Conservation (phyloP, 306 rosid species). For the Vigna reflexopilosa region DNA sequence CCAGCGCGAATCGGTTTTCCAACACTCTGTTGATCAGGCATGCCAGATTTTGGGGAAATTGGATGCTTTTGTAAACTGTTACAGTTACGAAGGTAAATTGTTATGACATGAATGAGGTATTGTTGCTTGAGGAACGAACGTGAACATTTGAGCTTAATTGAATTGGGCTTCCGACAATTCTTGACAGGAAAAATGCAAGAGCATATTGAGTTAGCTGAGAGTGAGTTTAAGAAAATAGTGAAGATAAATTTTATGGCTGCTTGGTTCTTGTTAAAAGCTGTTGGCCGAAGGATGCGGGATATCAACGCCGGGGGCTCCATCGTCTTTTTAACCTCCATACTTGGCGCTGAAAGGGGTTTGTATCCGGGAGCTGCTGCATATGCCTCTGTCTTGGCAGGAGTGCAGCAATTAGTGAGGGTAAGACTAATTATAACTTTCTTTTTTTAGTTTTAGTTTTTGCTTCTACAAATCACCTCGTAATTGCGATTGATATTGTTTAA, state of each 20-base stretch:
- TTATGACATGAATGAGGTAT: neutral
- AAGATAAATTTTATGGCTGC: constrained; percentile 76
- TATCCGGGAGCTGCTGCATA: constrained; percentile 80
- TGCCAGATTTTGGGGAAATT: constrained; percentile 63
- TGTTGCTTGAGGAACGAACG: too few species aligned
- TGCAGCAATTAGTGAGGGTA: constrained; percentile 87
- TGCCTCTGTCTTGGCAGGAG: constrained; percentile 69
- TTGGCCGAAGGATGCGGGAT: constrained; percentile 74
- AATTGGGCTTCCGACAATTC: constrained; percentile 45
- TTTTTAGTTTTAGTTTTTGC: neutral
- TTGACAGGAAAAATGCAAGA: constrained; percentile 74
- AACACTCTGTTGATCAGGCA: constrained; percentile 68
- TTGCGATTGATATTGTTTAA: neutral
- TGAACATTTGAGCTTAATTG: neutral
- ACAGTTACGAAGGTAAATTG: constrained; percentile 69
- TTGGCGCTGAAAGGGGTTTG: constrained; percentile 79
- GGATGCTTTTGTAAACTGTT: constrained; percentile 84
- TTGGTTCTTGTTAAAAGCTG: constrained; percentile 80
- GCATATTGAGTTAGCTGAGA: constrained; percentile 61
- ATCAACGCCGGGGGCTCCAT: constrained; percentile 82
- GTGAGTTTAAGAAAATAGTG: constrained; percentile 67
- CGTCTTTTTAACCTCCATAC: constrained; percentile 63
- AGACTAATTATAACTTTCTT: neutral
- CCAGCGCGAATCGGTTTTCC: constrained; percentile 55
- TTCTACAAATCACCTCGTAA: neutral